Evolutionary conservation across 2,329 filamentous ascomycete genomes (phyloP), one percentile per base, ranked within the genome.

Genomic region (Pseudocercospora crystallina): DNA sequence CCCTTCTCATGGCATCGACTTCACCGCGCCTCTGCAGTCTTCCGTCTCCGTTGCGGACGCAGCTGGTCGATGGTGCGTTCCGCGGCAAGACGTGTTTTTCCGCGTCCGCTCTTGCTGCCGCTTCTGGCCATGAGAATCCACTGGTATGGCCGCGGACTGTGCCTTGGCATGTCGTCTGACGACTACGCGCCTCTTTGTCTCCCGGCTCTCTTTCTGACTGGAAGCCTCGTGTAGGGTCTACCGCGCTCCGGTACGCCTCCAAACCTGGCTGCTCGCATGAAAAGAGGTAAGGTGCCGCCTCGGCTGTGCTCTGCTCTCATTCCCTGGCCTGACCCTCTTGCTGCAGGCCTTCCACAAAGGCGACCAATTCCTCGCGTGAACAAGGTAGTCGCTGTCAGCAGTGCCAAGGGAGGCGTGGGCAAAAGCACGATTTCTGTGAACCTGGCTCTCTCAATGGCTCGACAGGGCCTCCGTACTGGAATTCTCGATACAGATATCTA

Each of bases 401-500:
- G 91, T 1, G 94, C 94, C 11, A 99, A 99, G 68, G 94, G 94
- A 2, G 94, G 94, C n/a, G 94, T 99, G 0, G 94, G 94, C 1
- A 99, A 99, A 69, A 96, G 90, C 61, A 99, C 94, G 7, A 84
- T 97, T 38, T 86, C 92, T 52, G 87, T 89, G 89, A 99, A 99
- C 64, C 78, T 99, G 17, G 89, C 94, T 0, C 78, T 99, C 0
- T 84, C 91, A 5, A 89, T 96, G 66, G 90, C 92, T 2, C 83
- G 87, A 36, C 82, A 84, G 49, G 92, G 92, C 12, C 82, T 91
- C 57, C 83, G 89, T 48, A 83, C 87, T 2, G 94, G 94, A 2
- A 91, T 99, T 53, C 78, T 99, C 13, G 94, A 99, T 68, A 90
- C 91, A 0, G 94, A 99, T 68, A 95, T 99, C 65, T 99, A 97